These are phyloP conservation scores for Phytophthora megakarya DNA, from an alignment of 352 stramenopile species.

Conservation along the genomic window DNA sequence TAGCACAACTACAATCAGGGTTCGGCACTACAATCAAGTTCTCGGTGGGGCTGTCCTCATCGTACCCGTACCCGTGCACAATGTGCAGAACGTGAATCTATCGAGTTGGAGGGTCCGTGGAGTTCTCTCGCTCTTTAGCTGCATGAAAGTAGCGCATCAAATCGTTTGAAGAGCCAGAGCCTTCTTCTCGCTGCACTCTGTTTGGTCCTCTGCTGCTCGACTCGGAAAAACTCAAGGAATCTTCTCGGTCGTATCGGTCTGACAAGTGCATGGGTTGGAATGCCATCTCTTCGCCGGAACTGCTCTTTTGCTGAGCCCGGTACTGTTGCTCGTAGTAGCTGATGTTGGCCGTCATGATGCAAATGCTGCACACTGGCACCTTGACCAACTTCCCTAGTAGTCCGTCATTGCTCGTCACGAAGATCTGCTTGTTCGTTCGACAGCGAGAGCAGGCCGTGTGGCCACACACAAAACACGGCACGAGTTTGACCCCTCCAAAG, in stretches of 20 bases:
- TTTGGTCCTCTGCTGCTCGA: constrained; percentile 27
- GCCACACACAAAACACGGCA: constrained; percentile 52
- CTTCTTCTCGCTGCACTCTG: constrained; percentile 19
- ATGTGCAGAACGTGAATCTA: too few relatives aligned
- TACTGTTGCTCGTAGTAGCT: constrained; percentile 41
- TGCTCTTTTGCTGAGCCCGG: constrained; percentile 33
- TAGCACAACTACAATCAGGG: too few relatives aligned
- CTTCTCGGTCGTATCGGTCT: constrained; percentile 25
- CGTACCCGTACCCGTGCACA: too few relatives aligned
- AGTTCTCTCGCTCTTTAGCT: constrained; percentile 25
- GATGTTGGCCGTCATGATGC: constrained; percentile 43
- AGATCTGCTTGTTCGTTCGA: constrained; percentile 48
- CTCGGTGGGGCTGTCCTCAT: too few relatives aligned
- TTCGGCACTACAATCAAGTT: too few relatives aligned
- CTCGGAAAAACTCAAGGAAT: constrained; percentile 33
- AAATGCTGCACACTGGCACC: constrained; percentile 42
- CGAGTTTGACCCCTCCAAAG: constrained; percentile 46
- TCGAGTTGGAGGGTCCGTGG: not conserved
- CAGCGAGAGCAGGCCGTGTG: constrained; percentile 49
- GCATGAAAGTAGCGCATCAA: constrained; percentile 25
- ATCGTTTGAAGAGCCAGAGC: constrained; percentile 16
- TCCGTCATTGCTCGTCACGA: constrained; percentile 44
- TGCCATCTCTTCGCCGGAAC: constrained; percentile 29
- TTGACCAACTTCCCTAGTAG: constrained; percentile 47
- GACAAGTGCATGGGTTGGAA: constrained; percentile 34